Evolutionary conservation across 169 alveolate genomes (phyloP).

Genomic region (Theileria orientalis): DNA sequence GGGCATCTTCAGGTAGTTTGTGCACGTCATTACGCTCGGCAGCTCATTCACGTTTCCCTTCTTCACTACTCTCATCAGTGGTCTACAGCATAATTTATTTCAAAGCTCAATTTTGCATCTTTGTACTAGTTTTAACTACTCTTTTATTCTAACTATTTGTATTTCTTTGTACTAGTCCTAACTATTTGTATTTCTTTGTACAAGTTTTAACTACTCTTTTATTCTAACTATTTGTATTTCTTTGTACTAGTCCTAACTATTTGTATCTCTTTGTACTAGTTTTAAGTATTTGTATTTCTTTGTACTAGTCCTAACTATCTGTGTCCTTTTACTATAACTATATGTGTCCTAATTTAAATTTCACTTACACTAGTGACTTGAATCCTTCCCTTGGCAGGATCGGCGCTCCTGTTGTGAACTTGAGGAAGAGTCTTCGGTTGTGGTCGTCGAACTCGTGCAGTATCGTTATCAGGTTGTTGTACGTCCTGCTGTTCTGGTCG

Average conservation of each 20-base stretch:
- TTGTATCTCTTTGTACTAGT: slow-evolving; percentile 19
- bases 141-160: background rate
- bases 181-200: slow-evolving; percentile 1
- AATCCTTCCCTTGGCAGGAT: slow-evolving; percentile 92
- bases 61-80: slow-evolving; percentile 83
- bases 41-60: slow-evolving; percentile 76
- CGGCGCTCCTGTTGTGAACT: slow-evolving; percentile 92
- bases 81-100: slow-evolving; percentile 68
- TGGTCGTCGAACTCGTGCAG: slow-evolving; percentile 72
- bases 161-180: too few relatives aligned
- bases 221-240: background rate
- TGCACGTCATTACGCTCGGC: slow-evolving; percentile 94
- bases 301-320: background rate
- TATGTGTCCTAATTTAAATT: too few relatives aligned
- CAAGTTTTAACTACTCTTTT: too few relatives aligned
- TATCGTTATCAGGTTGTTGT: slow-evolving; percentile 69
- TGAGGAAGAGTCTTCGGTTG: slow-evolving; percentile 78
- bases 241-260: too few relatives aligned
- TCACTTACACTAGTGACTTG: slow-evolving; percentile 84
- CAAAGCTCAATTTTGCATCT: background rate
- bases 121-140: too few relatives aligned
- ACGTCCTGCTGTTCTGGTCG: slow-evolving; percentile 50
- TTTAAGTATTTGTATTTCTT: background rate
- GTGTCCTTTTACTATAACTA: slow-evolving; percentile 55
- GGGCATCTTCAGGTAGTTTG: slow-evolving; percentile 92